Conservation (phyloP, 108 stramenopile genomes). For the Cyclotella choctawhatcheeana region DNA sequence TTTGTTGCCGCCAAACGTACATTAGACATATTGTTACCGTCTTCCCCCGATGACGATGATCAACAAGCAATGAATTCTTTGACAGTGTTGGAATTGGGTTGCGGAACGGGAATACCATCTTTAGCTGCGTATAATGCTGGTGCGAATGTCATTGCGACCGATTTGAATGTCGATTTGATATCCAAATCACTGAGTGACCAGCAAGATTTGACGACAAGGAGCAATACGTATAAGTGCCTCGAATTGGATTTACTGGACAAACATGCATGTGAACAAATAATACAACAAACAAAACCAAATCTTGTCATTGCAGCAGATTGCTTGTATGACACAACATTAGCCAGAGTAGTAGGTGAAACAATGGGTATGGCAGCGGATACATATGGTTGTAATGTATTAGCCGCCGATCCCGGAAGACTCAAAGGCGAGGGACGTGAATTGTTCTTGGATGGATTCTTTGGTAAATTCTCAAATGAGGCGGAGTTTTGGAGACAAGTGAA, state of each 20-base stretch:
- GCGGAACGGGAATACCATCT: conserved; percentile 8
- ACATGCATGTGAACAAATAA: neutral
- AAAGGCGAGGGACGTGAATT: neutral
- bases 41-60: no score
- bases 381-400: neutral
- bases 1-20: neutral
- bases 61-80: neutral
- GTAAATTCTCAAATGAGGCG: neutral
- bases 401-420: conserved; percentile 6
- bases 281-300: neutral
- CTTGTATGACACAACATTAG: conserved; percentile 9
- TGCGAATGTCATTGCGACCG: neutral
- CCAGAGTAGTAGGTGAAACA: neutral
- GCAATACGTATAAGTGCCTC: neutral
- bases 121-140: conserved; percentile 1
- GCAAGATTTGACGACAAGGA: neutral
- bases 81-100: conserved; percentile 5
- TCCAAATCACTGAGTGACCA: neutral
- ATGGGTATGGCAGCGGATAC: neutral
- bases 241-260: conserved; percentile 7
- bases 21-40: neutral
- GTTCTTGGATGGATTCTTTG: conserved; percentile 1
- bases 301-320: conserved; percentile 9
- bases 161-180: conserved; percentile 6
- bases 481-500: neutral